Conservation (phyloP, 352 stramenopile genomes). For the Globisporangium nunn region DNA sequence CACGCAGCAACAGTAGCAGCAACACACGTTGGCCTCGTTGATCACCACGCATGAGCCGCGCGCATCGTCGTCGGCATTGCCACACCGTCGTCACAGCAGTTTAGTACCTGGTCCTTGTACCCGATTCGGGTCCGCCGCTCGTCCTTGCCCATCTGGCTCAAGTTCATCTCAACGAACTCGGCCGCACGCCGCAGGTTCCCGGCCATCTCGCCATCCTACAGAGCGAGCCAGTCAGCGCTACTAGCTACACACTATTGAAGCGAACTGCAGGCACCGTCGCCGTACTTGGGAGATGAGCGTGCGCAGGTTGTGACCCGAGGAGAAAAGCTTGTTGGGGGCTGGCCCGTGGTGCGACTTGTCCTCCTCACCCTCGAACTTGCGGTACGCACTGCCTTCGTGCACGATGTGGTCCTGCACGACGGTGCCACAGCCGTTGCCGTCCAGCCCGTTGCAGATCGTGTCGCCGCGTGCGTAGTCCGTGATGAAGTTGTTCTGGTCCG, state of each 20-base stretch:
- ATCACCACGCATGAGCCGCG: slow-evolving; percentile 5
- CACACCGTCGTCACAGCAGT: background rate
- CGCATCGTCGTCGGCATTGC: background rate
- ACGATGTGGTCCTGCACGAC: slow-evolving; percentile 94
- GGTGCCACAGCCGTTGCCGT: slow-evolving; percentile 88
- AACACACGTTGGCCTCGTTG: slow-evolving; percentile 16
- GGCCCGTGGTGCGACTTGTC: slow-evolving; percentile 96
- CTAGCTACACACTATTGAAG: background rate
- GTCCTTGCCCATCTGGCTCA: slow-evolving; percentile 96
- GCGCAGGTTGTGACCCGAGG: slow-evolving; percentile 92
- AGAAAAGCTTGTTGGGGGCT: slow-evolving; percentile 93
- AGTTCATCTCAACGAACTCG: slow-evolving; percentile 94
- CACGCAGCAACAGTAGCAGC: background rate
- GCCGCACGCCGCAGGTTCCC: slow-evolving; percentile 74
- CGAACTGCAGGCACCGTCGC: background rate
- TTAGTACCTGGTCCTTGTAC: slow-evolving; percentile 96
- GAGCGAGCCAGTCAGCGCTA: background rate
- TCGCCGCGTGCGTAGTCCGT: slow-evolving; percentile 84
- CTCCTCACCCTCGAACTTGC: slow-evolving; percentile 96
- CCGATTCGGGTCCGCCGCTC: slow-evolving; percentile 93
- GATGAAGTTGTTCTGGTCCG: slow-evolving; percentile 88
- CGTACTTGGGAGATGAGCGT: slow-evolving; percentile 89
- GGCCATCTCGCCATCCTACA: slow-evolving; percentile 79
- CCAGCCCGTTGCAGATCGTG: slow-evolving; percentile 82
- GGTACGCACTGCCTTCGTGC: slow-evolving; percentile 93